Percentiles rank a stretch among this genome's conserved stretches.
Evolutionary conservation across 23 red algal genomes (phyloP).

Genomic region (Chondrus crispus): DNA sequence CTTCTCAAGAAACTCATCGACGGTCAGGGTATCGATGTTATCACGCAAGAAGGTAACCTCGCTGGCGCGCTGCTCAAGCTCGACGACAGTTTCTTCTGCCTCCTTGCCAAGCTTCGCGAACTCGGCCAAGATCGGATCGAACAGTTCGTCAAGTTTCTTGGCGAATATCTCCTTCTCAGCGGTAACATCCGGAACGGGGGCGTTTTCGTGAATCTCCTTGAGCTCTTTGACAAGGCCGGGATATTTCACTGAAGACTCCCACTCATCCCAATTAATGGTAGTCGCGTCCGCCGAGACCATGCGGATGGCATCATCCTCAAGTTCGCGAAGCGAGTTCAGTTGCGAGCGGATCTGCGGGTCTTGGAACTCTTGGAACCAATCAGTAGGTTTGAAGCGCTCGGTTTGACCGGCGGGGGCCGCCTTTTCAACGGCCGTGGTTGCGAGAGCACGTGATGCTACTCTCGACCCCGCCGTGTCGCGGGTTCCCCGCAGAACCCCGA

Average conservation of each 20-base stretch:
- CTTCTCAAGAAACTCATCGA: slow-evolving; percentile 64
- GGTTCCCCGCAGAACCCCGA: too few species aligned
- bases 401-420: not conserved
- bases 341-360: slow-evolving; percentile 29
- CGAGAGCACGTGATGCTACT: too few species aligned
- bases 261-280: slow-evolving; percentile 62
- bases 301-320: slow-evolving; percentile 21
- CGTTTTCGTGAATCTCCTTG: slow-evolving; percentile 20
- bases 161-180: slow-evolving; percentile 10
- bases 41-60: slow-evolving; percentile 33
- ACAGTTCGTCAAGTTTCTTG: slow-evolving; percentile 1
- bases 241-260: slow-evolving; percentile 33
- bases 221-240: slow-evolving; percentile 63
- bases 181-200: slow-evolving; percentile 9
- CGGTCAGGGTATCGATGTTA: slow-evolving; percentile 25
- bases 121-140: slow-evolving; percentile 51
- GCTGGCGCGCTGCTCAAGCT: slow-evolving; percentile 27
- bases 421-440: too few species aligned
- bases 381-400: slow-evolving; percentile 12
- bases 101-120: slow-evolving; percentile 18
- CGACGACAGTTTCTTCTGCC: slow-evolving; percentile 14
- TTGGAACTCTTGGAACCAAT: slow-evolving; percentile 29
- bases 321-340: slow-evolving; percentile 33
- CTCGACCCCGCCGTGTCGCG: too few species aligned
- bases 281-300: not conserved